These are phyloP conservation scores for Calonectria hawksworthii DNA, from an alignment of 2,329 filamentous ascomycete genomes.

Conservation along the genomic window DNA sequence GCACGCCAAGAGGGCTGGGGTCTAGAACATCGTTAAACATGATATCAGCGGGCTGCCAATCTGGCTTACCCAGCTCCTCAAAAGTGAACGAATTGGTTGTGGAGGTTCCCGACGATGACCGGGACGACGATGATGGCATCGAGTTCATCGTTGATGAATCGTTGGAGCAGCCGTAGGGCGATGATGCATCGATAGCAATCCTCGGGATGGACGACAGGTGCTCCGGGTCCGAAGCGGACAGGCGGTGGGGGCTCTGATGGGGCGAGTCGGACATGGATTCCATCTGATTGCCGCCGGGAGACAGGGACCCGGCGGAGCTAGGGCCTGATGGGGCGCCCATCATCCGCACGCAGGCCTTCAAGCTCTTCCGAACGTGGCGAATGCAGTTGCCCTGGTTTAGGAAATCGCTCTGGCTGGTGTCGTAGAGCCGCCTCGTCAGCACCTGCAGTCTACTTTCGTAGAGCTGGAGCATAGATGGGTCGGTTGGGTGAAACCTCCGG, in stretches of 20 bases:
- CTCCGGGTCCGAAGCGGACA: conserved; percentile 9
- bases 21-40: conserved; percentile 42
- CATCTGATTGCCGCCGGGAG: conserved; percentile 32
- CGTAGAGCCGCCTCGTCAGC: conserved; percentile 45
- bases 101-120: conserved; percentile 38
- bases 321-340: conserved; percentile 35
- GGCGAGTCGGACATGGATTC: conserved; percentile 42
- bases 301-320: conserved; percentile 36
- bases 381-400: conserved; percentile 44
- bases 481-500: conserved; percentile 35
- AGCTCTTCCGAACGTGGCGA: conserved; percentile 45
- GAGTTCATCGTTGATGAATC: conserved; percentile 33
- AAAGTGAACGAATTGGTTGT: conserved; percentile 40
- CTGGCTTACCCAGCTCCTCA: conserved; percentile 40
- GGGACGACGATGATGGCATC: conserved; percentile 41
- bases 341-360: conserved; percentile 45
- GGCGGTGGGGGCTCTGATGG: conserved; percentile 23
- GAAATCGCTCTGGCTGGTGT: conserved; percentile 46
- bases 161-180: conserved; percentile 33
- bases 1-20: conserved; percentile 32
- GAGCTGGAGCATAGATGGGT: conserved; percentile 37
- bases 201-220: conserved; percentile 26
- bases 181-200: conserved; percentile 22
- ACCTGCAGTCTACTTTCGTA: conserved; percentile 44
- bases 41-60: conserved; percentile 42